Conservation (phyloP, 2,329 filamentous ascomycete genomes). For the Xylaria sp. region DNA sequence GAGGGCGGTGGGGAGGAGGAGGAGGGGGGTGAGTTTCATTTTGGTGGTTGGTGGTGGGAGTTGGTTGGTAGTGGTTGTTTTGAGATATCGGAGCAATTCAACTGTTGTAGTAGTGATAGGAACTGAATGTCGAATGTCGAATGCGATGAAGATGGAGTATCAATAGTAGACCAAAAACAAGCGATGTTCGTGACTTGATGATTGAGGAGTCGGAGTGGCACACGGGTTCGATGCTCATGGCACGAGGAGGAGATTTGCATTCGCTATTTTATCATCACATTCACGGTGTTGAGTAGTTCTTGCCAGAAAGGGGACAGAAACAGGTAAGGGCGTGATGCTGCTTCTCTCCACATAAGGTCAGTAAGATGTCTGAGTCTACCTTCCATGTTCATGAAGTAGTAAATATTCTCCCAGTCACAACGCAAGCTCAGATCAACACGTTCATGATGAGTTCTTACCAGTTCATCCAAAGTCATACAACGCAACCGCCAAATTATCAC, state of each 20-base stretch:
- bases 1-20: background rate
- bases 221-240: background rate
- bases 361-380: too few relatives aligned
- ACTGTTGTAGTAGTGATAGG: background rate
- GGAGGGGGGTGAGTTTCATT: conserved; percentile 3
- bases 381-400: too few relatives aligned
- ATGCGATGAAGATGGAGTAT: background rate
- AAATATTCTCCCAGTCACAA: too few relatives aligned
- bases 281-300: too few relatives aligned
- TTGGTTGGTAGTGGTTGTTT: background rate
- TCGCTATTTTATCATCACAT: too few relatives aligned
- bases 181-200: background rate
- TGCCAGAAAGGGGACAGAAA: too few relatives aligned
- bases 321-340: too few relatives aligned
- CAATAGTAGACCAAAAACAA: conserved; percentile 2
- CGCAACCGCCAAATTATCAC: background rate
- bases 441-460: too few relatives aligned
- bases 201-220: background rate
- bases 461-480: background rate
- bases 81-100: background rate
- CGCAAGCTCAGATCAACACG: too few relatives aligned
- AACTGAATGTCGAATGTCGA: background rate
- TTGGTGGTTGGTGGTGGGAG: background rate
- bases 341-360: too few relatives aligned
- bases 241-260: too few relatives aligned